These are phyloP conservation scores for Candolleomyces eurysporus DNA, from an alignment of 768 basidiomycete species.

Conservation along the genomic window DNA sequence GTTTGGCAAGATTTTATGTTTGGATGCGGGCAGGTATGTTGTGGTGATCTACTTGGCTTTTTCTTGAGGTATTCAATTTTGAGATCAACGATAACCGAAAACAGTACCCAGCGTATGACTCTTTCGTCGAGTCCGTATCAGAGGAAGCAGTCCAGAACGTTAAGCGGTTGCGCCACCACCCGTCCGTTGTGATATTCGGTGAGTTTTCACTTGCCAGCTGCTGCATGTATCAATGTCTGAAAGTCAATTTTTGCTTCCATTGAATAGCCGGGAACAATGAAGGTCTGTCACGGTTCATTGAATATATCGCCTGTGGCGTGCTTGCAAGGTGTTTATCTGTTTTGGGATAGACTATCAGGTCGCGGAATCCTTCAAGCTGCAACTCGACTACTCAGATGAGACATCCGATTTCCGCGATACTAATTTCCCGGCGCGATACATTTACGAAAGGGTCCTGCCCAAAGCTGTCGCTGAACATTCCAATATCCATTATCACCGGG, in stretches of 20 bases:
- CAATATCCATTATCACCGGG: conserved; percentile 78
- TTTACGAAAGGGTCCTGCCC: conserved; percentile 87
- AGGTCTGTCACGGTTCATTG: conserved; percentile 31
- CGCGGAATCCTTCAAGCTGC: conserved; percentile 75
- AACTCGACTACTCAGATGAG: conserved; percentile 85
- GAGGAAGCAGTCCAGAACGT: conserved; percentile 84
- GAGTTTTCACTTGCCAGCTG: conserved; percentile 19
- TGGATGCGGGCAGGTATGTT: conserved; percentile 80
- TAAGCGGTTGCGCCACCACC: conserved; percentile 80
- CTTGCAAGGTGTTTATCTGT: too few species aligned
- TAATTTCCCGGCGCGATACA: conserved; percentile 84
- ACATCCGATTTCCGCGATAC: conserved; percentile 82
- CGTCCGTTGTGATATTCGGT: conserved; percentile 89
- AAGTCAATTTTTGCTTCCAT: too few species aligned
- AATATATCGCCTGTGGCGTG: too few species aligned
- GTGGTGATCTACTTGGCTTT: conserved; percentile 3
- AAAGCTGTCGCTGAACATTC: conserved; percentile 62
- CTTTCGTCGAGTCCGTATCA: conserved; percentile 70
- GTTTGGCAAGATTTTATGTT: conserved; percentile 99
- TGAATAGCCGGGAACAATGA: conserved; percentile 77
- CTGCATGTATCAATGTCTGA: not conserved
- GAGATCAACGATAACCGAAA: conserved; percentile 1
- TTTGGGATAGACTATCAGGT: conserved; percentile 69
- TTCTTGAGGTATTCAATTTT: not conserved
- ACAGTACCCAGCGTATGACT: conserved; percentile 87